Percentiles rank a stretch among this genome's conserved stretches.
Evolutionary conservation across 1,284 basidiomycete genomes (phyloP).

Genomic region (Cryptococcus jaspeensis): DNA sequence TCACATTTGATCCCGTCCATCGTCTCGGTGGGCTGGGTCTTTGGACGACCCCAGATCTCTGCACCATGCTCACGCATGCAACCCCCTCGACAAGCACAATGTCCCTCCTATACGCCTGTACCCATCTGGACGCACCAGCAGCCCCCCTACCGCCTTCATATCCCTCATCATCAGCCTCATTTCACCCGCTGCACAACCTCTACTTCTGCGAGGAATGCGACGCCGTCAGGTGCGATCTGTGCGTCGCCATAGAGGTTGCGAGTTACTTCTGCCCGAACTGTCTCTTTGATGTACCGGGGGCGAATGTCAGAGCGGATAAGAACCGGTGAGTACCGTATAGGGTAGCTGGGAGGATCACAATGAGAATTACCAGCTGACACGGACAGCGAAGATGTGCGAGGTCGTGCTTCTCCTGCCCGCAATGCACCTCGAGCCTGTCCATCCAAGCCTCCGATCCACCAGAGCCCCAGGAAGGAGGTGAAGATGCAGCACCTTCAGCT

Average conservation of each 20-base stretch:
- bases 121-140: conserved; percentile 53
- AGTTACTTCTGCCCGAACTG: conserved; percentile 98
- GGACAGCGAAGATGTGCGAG: conserved; percentile 73
- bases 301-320: conserved; percentile 92
- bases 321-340: conserved; percentile 63
- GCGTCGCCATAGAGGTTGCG: conserved; percentile 87
- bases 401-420: conserved; percentile 95
- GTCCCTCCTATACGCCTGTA: conserved; percentile 51
- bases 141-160: conserved; percentile 61
- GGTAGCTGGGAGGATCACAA: neutral
- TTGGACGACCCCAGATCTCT: too few relatives aligned
- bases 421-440: conserved; percentile 81
- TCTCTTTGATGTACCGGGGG: conserved; percentile 96
- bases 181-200: conserved; percentile 77
- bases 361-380: neutral
- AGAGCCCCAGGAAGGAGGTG: conserved; percentile 48
- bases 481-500: conserved; percentile 34
- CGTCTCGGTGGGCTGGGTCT: too few relatives aligned
- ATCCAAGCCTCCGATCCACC: conserved; percentile 73
- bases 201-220: conserved; percentile 99
- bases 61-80: too few relatives aligned
- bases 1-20: too few relatives aligned
- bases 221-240: conserved; percentile 85
- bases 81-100: conserved; percentile 4
- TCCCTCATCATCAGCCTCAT: conserved; percentile 72